phyloP scores from a whole-genome alignment of 129 eudicot genomes.

The Flaveria brownii region DNA sequence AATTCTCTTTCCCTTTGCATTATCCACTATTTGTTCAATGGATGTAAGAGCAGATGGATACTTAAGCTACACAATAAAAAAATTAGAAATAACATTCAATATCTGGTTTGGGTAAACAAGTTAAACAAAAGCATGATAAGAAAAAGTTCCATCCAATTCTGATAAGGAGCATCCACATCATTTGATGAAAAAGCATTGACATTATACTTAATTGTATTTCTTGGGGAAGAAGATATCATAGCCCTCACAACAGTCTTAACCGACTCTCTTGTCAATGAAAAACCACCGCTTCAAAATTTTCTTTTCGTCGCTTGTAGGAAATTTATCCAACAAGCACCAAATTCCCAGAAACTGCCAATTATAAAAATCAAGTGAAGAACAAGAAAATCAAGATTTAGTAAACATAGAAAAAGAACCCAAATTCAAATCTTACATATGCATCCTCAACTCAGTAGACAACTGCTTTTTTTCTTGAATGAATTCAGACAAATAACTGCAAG shows the following conservation, averaged over 20 bases:
- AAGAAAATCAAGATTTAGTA: slow-evolving; percentile 1
- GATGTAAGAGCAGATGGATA: slow-evolving; percentile 93
- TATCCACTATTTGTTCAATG: slow-evolving; percentile 65
- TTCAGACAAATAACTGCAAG: slow-evolving; percentile 35
- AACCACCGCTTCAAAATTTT: slow-evolving; percentile 44
- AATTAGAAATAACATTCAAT: neutral
- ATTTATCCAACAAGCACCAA: slow-evolving; percentile 50
- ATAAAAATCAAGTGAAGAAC: neutral
- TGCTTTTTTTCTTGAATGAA: slow-evolving; percentile 19
- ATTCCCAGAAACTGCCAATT: slow-evolving; percentile 35
- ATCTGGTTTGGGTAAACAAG: neutral
- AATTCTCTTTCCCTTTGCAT: slow-evolving; percentile 71
- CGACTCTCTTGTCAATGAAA: slow-evolving; percentile 55
- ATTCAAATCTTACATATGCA: slow-evolving; percentile 34
- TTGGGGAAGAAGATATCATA: slow-evolving; percentile 57
- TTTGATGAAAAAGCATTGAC: slow-evolving; percentile 41
- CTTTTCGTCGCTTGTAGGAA: slow-evolving; percentile 38
- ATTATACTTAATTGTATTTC: slow-evolving; percentile 43
- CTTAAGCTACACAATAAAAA: slow-evolving; percentile 55
- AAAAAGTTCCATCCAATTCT: slow-evolving; percentile 73
- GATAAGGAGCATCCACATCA: slow-evolving; percentile 51
- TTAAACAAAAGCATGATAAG: neutral
- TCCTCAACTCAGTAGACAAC: slow-evolving; percentile 32
- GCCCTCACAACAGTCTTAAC: slow-evolving; percentile 27
- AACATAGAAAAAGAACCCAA: slow-evolving; percentile 1